Evolutionary conservation across 129 eudicot species (phyloP).

Genomic region (Flaveria robusta): DNA sequence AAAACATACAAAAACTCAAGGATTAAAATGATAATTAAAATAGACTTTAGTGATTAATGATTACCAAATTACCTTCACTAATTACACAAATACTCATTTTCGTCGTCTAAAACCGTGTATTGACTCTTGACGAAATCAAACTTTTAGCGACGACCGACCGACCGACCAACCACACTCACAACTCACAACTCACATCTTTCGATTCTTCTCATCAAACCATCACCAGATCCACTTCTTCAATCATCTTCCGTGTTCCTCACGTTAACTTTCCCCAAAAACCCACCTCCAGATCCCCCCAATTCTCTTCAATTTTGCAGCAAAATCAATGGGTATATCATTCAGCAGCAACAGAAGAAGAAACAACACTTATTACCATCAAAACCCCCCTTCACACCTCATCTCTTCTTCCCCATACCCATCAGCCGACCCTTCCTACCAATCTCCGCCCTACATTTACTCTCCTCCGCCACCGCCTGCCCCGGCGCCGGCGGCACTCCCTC

Average conservation of each 20-base stretch:
- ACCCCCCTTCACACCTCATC: conserved; percentile 42
- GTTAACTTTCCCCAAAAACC: conserved; percentile 4
- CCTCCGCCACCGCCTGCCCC: conserved; percentile 42
- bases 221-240: conserved; percentile 27
- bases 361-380: conserved; percentile 46
- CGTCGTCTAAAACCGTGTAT: no score
- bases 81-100: no score
- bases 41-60: no score
- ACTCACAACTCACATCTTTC: no score
- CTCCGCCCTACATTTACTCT: conserved; percentile 46
- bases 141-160: no score
- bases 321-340: conserved; percentile 53
- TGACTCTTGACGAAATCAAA: no score
- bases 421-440: conserved; percentile 38
- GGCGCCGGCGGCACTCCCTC: conserved; percentile 36
- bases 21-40: no score
- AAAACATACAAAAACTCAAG: no score
- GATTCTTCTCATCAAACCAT: conserved; percentile 4
- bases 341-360: conserved; percentile 51
- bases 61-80: no score
- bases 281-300: background rate
- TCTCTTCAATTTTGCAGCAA: background rate
- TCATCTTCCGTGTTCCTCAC: background rate
- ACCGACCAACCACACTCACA: background rate
- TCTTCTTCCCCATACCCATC: conserved; percentile 40